Percentiles rank a stretch among this genome's conserved stretches.
These are phyloP conservation scores for Phialocephala sp. DNA, from an alignment of 2,329 filamentous ascomycete species.

Conservation along the genomic window DNA sequence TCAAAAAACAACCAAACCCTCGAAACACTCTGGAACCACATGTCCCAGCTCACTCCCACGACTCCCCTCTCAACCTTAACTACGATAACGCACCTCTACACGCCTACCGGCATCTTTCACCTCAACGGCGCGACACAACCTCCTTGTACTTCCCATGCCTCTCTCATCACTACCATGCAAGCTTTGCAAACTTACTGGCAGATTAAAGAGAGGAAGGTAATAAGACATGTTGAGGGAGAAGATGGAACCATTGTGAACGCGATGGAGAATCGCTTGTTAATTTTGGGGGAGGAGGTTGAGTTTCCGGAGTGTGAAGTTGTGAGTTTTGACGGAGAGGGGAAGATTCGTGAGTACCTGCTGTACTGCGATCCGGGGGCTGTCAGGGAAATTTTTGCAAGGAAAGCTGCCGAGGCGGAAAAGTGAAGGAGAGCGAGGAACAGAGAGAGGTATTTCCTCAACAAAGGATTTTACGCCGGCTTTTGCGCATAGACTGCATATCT, in stretches of 20 bases:
- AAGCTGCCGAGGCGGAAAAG: background rate
- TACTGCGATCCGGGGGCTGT: background rate
- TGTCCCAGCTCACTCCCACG: background rate
- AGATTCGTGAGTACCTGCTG: background rate
- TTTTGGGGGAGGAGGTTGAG: slow-evolving; percentile 3
- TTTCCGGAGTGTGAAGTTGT: slow-evolving; percentile 5
- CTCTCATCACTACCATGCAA: background rate
- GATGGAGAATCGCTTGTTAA: slow-evolving; percentile 5
- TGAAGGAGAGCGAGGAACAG: background rate
- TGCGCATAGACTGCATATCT: slow-evolving; percentile 17
- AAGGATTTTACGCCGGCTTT: background rate
- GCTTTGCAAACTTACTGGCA: slow-evolving; percentile 4
- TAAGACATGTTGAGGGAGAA: slow-evolving; percentile 9
- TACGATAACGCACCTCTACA: background rate
- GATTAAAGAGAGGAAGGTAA: background rate
- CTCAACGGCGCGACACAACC: background rate
- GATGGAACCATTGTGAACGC: slow-evolving; percentile 6
- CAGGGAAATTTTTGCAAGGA: background rate
- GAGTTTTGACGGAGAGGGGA: background rate
- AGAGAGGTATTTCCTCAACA: background rate
- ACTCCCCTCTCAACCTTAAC: background rate
- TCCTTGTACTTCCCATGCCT: background rate
- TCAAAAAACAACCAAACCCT: slow-evolving; percentile 1
- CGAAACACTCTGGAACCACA: background rate
- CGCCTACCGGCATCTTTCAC: background rate